These are phyloP conservation scores for Oldenlandia corymbosa DNA, from an alignment of 257 asterid genomes.

Conservation along the genomic window DNA sequence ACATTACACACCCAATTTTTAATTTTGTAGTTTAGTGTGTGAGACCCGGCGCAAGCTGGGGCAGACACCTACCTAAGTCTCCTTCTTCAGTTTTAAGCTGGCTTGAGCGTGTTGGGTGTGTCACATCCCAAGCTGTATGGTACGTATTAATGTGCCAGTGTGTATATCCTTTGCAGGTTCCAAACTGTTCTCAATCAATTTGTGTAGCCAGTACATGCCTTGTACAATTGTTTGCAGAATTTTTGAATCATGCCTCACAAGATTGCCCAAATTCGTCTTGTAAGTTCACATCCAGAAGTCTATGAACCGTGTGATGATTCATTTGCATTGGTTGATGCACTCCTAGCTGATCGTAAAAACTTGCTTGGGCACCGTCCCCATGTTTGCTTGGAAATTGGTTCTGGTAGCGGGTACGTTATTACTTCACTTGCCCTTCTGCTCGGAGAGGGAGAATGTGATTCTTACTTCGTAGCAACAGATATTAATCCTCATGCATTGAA, in stretches of 20 bases:
- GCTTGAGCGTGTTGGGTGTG: no score
- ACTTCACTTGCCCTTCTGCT: slow-evolving; percentile 87
- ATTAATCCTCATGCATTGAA: slow-evolving; percentile 65
- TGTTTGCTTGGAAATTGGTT: slow-evolving; percentile 86
- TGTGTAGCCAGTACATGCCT: no score
- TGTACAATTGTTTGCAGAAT: slow-evolving; percentile 24
- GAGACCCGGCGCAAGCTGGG: no score
- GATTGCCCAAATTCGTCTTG: slow-evolving; percentile 66
- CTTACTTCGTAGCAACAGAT: slow-evolving; percentile 72
- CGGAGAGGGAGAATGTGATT: slow-evolving; percentile 26
- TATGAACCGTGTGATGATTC: slow-evolving; percentile 98
- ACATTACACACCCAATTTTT: no score
- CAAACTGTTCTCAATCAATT: no score
- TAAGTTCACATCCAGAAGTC: slow-evolving; percentile 89
- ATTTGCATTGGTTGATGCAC: slow-evolving; percentile 82
- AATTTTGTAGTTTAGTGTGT: no score
- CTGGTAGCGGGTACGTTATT: slow-evolving; percentile 86
- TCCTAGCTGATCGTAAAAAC: slow-evolving; percentile 74
- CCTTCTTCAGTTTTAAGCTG: no score
- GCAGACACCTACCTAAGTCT: no score
- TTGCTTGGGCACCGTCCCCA: slow-evolving; percentile 60
- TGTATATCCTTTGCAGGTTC: no score
- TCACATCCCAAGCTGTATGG: no score
- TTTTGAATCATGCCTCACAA: slow-evolving; percentile 37
- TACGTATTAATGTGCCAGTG: no score